phyloP scores from a whole-genome alignment of 768 basidiomycete species.

The Leucocoprinus leucothites region DNA sequence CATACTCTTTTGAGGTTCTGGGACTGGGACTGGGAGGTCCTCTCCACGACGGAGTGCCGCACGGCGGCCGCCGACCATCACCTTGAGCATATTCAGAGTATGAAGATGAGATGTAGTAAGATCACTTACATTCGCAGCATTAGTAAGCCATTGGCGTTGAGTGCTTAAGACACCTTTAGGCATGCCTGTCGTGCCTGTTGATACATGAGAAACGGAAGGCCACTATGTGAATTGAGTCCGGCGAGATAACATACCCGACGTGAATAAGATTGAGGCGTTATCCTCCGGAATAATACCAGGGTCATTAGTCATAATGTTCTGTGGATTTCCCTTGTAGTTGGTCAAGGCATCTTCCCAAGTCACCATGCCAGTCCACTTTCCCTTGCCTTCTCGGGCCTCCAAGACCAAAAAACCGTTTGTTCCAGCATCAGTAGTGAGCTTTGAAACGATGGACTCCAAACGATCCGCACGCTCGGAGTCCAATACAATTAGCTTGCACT shows the following conservation, averaged over 20 bases:
- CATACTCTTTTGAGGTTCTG: slow-evolving; percentile 39
- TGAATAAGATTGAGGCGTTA: slow-evolving; percentile 49
- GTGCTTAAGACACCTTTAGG: slow-evolving; percentile 51
- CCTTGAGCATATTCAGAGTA: slow-evolving; percentile 19
- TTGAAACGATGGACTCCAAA: slow-evolving; percentile 24
- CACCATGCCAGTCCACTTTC: slow-evolving; percentile 39
- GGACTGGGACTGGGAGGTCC: slow-evolving; percentile 23
- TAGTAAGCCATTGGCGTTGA: slow-evolving; percentile 46
- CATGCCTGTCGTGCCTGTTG: slow-evolving; percentile 21
- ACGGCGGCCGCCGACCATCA: slow-evolving; percentile 28
- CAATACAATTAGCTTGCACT: slow-evolving; percentile 39
- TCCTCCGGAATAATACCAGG: slow-evolving; percentile 40
- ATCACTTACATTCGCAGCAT: slow-evolving; percentile 38
- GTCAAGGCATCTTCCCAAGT: slow-evolving; percentile 33
- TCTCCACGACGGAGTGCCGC: slow-evolving; percentile 38
- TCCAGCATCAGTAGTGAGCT: slow-evolving; percentile 27
- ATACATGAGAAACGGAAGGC: slow-evolving; percentile 4
- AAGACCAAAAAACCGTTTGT: slow-evolving; percentile 39
- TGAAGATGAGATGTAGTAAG: background rate
- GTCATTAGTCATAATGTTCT: slow-evolving; percentile 27
- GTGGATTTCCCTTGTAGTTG: slow-evolving; percentile 27
- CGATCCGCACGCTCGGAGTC: slow-evolving; percentile 44
- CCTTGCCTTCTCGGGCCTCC: slow-evolving; percentile 37
- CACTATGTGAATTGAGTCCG: background rate
- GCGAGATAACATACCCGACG: slow-evolving; percentile 37